A percentile compares a stretch with the other conserved stretches of the same genome.
Evolutionary conservation across 2,329 filamentous ascomycete species (phyloP).

Genomic region (Emericellopsis atlantica): DNA sequence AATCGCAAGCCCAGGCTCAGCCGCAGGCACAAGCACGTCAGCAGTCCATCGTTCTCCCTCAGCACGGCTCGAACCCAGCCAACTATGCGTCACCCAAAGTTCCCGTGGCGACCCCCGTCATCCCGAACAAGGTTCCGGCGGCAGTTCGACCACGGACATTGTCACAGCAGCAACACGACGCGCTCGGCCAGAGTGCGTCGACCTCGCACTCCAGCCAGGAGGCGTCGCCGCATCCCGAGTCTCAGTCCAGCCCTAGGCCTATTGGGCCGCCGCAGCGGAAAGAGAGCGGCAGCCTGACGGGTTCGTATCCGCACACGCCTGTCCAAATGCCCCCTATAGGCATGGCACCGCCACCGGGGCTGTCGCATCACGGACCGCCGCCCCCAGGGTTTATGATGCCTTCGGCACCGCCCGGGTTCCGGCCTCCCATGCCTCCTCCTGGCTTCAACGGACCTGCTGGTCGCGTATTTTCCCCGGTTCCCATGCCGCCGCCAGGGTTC

Average conservation of each 20-base stretch:
- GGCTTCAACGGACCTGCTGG: conserved; percentile 32
- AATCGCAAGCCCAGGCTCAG: conserved; percentile 32
- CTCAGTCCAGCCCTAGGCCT: conserved; percentile 52
- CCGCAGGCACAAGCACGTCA: conserved; percentile 31
- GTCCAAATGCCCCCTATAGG: conserved; percentile 42
- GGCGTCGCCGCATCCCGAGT: conserved; percentile 46
- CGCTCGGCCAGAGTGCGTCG: conserved; percentile 51
- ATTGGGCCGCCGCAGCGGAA: conserved; percentile 49
- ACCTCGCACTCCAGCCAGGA: conserved; percentile 55
- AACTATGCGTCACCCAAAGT: conserved; percentile 68
- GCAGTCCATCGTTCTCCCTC: conserved; percentile 38
- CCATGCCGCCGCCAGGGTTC: conserved; percentile 24
- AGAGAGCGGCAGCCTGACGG: conserved; percentile 31
- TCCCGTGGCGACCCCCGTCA: conserved; percentile 59
- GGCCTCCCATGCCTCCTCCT: conserved; percentile 31
- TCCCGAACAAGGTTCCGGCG: conserved; percentile 69
- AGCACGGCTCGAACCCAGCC: conserved; percentile 44
- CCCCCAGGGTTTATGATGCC: conserved; percentile 30
- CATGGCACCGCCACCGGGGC: conserved; percentile 35
- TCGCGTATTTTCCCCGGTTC: conserved; percentile 27
- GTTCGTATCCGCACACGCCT: conserved; percentile 23
- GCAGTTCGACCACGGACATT: conserved; percentile 64
- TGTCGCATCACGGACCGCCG: conserved; percentile 37
- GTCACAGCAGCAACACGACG: conserved; percentile 71
- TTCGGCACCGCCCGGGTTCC: conserved; percentile 24